Conservation (phyloP, 2,329 filamentous ascomycete species). For the Exophiala viscosa region DNA sequence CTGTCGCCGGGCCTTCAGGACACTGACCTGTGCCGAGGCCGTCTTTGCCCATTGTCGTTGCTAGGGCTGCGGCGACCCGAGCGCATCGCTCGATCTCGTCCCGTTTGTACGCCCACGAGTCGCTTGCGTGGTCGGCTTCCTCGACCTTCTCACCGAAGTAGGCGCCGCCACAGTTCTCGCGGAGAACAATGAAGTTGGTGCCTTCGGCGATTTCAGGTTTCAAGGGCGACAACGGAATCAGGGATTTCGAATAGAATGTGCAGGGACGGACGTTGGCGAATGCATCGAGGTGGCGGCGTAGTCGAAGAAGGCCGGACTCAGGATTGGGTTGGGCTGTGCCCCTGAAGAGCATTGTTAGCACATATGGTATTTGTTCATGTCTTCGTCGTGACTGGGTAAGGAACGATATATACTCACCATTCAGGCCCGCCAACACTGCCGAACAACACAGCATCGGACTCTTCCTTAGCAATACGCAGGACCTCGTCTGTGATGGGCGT, state of each 20-base stretch:
- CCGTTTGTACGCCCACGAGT: conserved; percentile 47
- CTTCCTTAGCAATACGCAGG: conserved; percentile 54
- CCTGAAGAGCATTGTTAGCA: conserved; percentile 9
- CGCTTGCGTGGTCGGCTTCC: conserved; percentile 42
- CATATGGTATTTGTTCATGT: not conserved
- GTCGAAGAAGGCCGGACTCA: conserved; percentile 26
- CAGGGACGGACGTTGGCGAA: conserved; percentile 53
- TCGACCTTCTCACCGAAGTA: conserved; percentile 48
- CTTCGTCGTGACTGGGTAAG: conserved; percentile 49
- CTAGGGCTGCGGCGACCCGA: conserved; percentile 46
- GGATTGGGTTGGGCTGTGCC: conserved; percentile 27
- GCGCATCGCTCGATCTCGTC: conserved; percentile 48
- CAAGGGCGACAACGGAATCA: conserved; percentile 39
- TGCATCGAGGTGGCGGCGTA: conserved; percentile 32
- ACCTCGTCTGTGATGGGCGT: conserved; percentile 62
- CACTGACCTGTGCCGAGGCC: conserved; percentile 18
- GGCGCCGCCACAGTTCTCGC: conserved; percentile 43
- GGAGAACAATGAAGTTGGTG: conserved; percentile 68
- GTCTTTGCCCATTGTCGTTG: conserved; percentile 33
- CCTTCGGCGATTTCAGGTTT: conserved; percentile 52
- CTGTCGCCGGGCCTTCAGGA: conserved; percentile 31
- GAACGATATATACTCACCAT: conserved; percentile 59
- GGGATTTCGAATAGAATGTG: conserved; percentile 43
- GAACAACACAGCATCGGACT: conserved; percentile 64
- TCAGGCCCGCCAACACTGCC: conserved; percentile 64